Evolutionary conservation across 257 asterid genomes (phyloP), one percentile per base, ranked within the genome.

Genomic region (Petunia secreta): DNA sequence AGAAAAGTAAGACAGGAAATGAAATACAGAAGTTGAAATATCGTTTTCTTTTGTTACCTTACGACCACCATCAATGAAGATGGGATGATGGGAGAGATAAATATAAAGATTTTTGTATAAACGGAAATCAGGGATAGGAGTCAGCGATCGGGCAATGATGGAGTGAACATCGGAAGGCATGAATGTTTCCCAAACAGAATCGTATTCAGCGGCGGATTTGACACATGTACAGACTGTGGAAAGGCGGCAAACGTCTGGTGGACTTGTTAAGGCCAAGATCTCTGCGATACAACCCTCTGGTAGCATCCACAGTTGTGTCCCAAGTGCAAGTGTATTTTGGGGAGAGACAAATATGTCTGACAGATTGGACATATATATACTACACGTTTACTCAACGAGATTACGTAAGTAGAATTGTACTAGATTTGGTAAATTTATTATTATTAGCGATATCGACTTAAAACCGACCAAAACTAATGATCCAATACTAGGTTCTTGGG

Each of bases 51-150:
- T 53, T 10, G 16, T 53, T 65, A 65, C 74, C 74, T 65, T 65
- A 36, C 11, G 52, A 40, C 74, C 74, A 39, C 40, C 50, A 40
- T 65, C 53, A 65, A 65, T 65, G 39, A 15, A 65, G 74, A 65
- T 2, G 2, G 15, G 55, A 43, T 67, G 37, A 67, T 67, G 55
- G 14, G 4, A 25, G 38, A 65, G 52, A 65, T 65, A 65, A 39
- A 65, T 50, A 65, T 39, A 65, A 4, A 0, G 13, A 39, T 65
- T 11, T 36, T 65, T 65, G 52, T 38, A 9, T 14, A 50, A 65
- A 38, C 1, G 57, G 4, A 67, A 67, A 43, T 67, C 2, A 1
- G 55, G 75, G n/a, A 43, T 68, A 2, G 57, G 57, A n/a, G 55
- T 67, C 39, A 0, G 0, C 43, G 75, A 67, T 43, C 6, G 2